phyloP scores from a whole-genome alignment of 177 flowering plant genomes.

The Tripterygium wilfordii region DNA sequence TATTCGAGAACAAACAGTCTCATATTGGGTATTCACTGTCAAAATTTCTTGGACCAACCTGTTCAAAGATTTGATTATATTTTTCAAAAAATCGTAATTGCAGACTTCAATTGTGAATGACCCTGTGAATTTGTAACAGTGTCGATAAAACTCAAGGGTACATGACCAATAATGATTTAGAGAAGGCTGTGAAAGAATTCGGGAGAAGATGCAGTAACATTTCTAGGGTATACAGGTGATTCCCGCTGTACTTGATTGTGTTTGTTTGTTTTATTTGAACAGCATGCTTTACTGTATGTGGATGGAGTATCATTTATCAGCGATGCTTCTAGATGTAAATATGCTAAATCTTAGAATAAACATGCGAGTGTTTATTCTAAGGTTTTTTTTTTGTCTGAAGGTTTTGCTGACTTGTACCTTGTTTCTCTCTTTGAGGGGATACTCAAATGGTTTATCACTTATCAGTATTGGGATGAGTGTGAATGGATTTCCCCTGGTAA shows the following conservation, averaged over 20 bases:
- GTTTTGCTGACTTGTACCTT: slow-evolving; percentile 28
- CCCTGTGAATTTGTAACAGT: slow-evolving; percentile 17
- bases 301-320: not conserved
- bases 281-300: too few relatives aligned
- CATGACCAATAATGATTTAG: slow-evolving; percentile 73
- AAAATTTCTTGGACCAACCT: too few relatives aligned
- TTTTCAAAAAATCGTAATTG: too few relatives aligned
- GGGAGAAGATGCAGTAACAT: slow-evolving; percentile 60
- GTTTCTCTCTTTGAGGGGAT: slow-evolving; percentile 60
- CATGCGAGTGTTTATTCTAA: not conserved
- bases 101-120: not conserved
- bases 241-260: not conserved
- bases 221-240: slow-evolving; percentile 78
- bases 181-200: slow-evolving; percentile 55
- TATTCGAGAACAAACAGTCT: slow-evolving; percentile 21
- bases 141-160: slow-evolving; percentile 51
- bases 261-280: not conserved
- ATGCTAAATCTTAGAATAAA: not conserved
- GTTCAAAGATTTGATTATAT: not conserved
- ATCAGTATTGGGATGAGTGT: slow-evolving; percentile 88
- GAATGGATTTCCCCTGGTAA: slow-evolving; percentile 77
- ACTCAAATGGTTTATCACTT: slow-evolving; percentile 23
- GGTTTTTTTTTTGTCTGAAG: not conserved
- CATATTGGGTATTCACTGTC: not conserved
- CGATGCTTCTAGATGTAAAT: not conserved